Percentiles rank a stretch among this genome's conserved stretches.
phyloP scores from a whole-genome alignment of 164 flowering plant genomes.

The Chimonanthus salicifolius region DNA sequence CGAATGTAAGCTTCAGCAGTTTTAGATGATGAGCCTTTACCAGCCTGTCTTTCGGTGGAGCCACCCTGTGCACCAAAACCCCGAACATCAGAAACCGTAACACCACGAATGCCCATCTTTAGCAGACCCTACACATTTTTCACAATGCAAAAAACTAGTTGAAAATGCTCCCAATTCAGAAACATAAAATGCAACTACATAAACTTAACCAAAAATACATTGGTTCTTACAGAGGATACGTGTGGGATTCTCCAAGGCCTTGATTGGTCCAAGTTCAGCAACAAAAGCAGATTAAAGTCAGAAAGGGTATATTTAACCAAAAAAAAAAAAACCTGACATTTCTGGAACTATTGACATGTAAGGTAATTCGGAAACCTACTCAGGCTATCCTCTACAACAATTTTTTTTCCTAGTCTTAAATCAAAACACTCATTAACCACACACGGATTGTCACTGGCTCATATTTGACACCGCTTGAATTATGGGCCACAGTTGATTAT shows the following conservation, averaged over 20 bases:
- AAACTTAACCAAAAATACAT: background rate
- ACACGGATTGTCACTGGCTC: background rate
- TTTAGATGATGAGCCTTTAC: conserved; percentile 25
- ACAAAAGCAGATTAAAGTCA: conserved; percentile 4
- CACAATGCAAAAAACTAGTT: conserved; percentile 6
- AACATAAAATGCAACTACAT: background rate
- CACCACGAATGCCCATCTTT: conserved; percentile 91
- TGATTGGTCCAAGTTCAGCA: conserved; percentile 22
- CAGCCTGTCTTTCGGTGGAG: conserved; percentile 82
- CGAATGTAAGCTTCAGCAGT: background rate
- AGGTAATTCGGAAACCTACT: too few relatives aligned
- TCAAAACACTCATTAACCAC: background rate
- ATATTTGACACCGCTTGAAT: too few relatives aligned
- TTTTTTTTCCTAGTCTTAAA: background rate
- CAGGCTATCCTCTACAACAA: too few relatives aligned
- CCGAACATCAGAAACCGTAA: conserved; percentile 87
- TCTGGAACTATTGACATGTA: too few relatives aligned
- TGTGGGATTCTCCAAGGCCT: conserved; percentile 83
- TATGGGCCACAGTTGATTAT: too few relatives aligned
- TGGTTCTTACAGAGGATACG: conserved; percentile 71
- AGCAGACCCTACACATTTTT: conserved; percentile 53
- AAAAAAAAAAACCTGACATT: background rate
- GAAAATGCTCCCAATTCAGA: background rate
- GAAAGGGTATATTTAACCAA: background rate
- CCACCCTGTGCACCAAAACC: conserved; percentile 98